A percentile compares a stretch with the other conserved stretches of the same genome.
These are phyloP conservation scores for Astrocystis sublimbata DNA, from an alignment of 495 filamentous ascomycete genomes.

Conservation along the genomic window DNA sequence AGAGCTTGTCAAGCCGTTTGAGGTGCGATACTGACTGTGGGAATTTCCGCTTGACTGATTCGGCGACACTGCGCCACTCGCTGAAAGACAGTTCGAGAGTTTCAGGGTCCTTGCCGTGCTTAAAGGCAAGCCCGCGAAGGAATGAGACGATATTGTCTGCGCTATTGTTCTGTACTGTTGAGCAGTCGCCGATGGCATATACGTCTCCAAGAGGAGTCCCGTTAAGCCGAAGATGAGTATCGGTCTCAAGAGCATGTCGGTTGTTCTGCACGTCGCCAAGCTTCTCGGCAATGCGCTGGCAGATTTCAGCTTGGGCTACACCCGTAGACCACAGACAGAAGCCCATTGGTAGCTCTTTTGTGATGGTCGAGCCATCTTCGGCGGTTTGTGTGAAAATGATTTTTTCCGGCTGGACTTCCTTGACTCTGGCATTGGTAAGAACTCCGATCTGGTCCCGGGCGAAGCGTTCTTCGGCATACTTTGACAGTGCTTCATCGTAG, in stretches of 20 bases:
- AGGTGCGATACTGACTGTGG: conserved; percentile 93
- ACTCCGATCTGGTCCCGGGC: conserved; percentile 88
- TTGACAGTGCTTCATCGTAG: conserved; percentile 91
- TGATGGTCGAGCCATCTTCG: conserved; percentile 68
- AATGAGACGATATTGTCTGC: conserved; percentile 85
- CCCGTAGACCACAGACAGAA: conserved; percentile 99
- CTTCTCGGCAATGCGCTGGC: conserved; percentile 68
- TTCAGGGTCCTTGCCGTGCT: conserved; percentile 85
- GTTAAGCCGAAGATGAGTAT: conserved; percentile 87
- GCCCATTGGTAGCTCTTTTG: conserved; percentile 92
- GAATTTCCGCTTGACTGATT: conserved; percentile 81
- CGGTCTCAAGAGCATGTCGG: conserved; percentile 89
- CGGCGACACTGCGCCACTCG: conserved; percentile 85
- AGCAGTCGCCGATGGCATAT: conserved; percentile 96
- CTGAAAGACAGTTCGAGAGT: conserved; percentile 77
- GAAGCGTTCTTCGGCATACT: conserved; percentile 89
- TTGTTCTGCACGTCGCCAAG: conserved; percentile 79
- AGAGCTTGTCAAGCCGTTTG: conserved; percentile 82
- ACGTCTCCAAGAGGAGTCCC: conserved; percentile 93
- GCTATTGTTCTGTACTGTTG: conserved; percentile 95
- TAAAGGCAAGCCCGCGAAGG: conserved; percentile 86
- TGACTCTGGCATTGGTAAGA: conserved; percentile 86
- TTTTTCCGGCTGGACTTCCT: conserved; percentile 77
- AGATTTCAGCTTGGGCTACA: conserved; percentile 83
- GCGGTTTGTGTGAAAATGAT: conserved; percentile 85